phyloP scores from a whole-genome alignment of 805 yeast species.

The Yamadazyma philogaea region DNA sequence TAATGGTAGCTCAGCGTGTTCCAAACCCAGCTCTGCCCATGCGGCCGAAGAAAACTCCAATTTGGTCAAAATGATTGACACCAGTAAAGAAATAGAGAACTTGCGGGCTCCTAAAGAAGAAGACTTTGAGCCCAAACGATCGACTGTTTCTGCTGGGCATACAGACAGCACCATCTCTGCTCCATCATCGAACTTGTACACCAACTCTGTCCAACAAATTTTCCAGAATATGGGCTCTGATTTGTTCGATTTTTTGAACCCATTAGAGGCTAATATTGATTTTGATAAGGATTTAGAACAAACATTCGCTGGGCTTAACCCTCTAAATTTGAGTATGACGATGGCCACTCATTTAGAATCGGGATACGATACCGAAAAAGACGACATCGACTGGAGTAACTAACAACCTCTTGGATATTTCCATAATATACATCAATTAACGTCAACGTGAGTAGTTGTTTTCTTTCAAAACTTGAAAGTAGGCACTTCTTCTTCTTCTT shows the following conservation, averaged over 20 bases:
- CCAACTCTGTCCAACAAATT: slow-evolving; percentile 22
- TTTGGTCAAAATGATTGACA: slow-evolving; percentile 26
- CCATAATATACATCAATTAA: not conserved
- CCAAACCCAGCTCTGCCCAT: slow-evolving; percentile 3
- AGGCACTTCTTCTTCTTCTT: not conserved
- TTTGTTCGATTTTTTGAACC: slow-evolving; percentile 26
- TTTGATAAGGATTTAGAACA: slow-evolving; percentile 8
- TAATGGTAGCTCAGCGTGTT: slow-evolving; percentile 10
- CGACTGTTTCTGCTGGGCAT: not conserved
- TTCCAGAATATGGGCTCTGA: slow-evolving; percentile 32
- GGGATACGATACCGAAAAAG: not conserved
- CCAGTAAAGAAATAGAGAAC: slow-evolving; percentile 32
- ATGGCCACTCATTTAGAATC: not conserved
- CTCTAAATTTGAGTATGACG: not conserved
- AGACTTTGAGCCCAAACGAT: not conserved
- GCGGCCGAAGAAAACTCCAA: slow-evolving; percentile 13
- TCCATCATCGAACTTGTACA: slow-evolving; percentile 4
- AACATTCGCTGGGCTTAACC: not conserved
- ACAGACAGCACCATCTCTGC: not conserved
- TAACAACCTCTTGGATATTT: not conserved
- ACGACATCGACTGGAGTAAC: not conserved
- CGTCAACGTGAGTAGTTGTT: not conserved
- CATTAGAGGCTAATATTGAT: slow-evolving; percentile 23
- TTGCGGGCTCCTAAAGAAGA: slow-evolving; percentile 23
- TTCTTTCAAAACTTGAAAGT: slow-evolving; percentile 15